Evolutionary conservation across 78 protist species (phyloP), one percentile per base, ranked within the genome.

Genomic region (Mantamonas sphyraenae): DNA sequence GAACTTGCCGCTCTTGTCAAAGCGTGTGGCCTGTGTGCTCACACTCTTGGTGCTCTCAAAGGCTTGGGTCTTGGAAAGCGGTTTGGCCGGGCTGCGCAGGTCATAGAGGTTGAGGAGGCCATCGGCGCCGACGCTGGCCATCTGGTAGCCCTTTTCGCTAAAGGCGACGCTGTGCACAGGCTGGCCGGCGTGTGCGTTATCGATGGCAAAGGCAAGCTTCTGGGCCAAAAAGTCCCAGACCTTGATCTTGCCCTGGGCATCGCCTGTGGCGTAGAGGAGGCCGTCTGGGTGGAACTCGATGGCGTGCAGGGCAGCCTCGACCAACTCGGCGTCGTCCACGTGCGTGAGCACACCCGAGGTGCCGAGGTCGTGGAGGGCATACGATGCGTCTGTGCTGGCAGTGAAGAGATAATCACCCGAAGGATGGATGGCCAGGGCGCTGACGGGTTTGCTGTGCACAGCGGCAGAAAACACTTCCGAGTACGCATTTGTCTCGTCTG

Each of bases 281-380:
- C 99, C 99, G 65, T 95, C 99, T 16, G 99, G 99, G 60, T 93
- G 97, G 60, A 86, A 71, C 12, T 0, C 19, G 34, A 2, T 1
- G 40, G 28, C 3, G 28, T 22, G 14, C n/a, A 0, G 0, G 22
- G 47, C 47, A 1, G 43, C 8, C 26, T 0, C 28, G 45, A 2
- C 20, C 34, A 38, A 16, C 45, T 17, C 4, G 47, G 5, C 20
- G 66, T 8, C 8, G 45, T 7, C 22, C 57, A 19, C 28, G 53
- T 19, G 53, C 53, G 12, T 47, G 53, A 47, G 53, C 16, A 47
- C 59, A 55, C 59, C 28, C 28, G 5, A 5, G 28, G 28, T 55
- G 12, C 4, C 24, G 24, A 17, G 16, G 14, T 17, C 16, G 16
- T 20, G 17, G 17, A 60, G 14, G 64, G 10, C 16, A 33, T 60